phyloP scores from a whole-genome alignment of 2,329 filamentous ascomycete genomes.

The Diaporthe helianthi region DNA sequence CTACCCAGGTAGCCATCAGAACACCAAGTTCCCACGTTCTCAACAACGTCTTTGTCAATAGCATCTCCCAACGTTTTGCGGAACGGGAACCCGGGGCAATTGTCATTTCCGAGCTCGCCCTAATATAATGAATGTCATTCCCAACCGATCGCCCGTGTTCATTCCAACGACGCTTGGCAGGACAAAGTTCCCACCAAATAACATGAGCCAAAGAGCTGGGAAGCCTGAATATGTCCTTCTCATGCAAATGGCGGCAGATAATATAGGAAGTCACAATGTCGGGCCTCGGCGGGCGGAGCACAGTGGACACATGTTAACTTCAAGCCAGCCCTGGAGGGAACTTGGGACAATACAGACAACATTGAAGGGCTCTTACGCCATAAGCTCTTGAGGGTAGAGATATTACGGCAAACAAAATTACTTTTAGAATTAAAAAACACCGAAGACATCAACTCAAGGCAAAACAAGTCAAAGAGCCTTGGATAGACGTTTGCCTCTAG shows the following conservation, averaged over 20 bases:
- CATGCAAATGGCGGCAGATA: neutral
- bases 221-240: neutral
- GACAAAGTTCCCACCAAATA: neutral
- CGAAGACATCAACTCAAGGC: neutral
- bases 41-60: neutral
- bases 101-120: neutral
- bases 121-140: neutral
- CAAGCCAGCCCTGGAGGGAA: neutral
- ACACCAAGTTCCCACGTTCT: neutral
- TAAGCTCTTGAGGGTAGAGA: neutral
- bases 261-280: no score
- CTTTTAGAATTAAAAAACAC: no score
- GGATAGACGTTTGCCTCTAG: conserved; percentile 12
- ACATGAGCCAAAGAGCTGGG: neutral
- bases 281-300: no score
- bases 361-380: no score
- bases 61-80: neutral
- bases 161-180: conserved; percentile 8
- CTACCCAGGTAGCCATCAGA: neutral
- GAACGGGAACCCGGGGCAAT: neutral
- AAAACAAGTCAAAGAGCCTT: neutral
- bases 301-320: no score
- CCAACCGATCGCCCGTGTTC: neutral
- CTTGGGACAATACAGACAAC: neutral
- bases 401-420: neutral